phyloP scores from a whole-genome alignment of 345 rosid species.

The Heritiera fomes region DNA sequence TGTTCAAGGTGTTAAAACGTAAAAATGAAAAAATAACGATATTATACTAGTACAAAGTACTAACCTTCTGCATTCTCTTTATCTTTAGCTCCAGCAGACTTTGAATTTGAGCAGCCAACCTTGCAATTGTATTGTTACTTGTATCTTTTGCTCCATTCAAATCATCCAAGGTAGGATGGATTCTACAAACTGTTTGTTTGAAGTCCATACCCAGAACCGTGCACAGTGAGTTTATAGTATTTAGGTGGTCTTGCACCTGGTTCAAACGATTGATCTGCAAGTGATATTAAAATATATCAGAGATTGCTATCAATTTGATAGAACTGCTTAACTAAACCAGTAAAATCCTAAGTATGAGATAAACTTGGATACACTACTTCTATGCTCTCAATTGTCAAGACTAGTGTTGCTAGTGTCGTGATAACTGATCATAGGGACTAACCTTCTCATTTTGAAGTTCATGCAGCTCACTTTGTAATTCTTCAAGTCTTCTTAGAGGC shows the following conservation, averaged over 20 bases:
- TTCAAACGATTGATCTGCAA: slow-evolving; percentile 50
- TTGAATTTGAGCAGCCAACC: slow-evolving; percentile 46
- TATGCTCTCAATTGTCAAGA: background rate
- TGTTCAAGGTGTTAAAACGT: background rate
- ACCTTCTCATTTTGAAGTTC: slow-evolving; percentile 68
- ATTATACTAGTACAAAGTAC: background rate
- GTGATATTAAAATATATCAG: slow-evolving; percentile 6
- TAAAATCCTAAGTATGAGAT: background rate
- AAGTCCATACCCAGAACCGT: slow-evolving; percentile 63
- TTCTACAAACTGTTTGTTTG: slow-evolving; percentile 35
- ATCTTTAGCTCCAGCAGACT: slow-evolving; percentile 50
- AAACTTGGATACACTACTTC: background rate
- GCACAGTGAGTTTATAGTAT: slow-evolving; percentile 48
- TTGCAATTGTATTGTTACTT: slow-evolving; percentile 47
- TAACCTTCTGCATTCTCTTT: slow-evolving; percentile 63
- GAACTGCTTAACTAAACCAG: background rate
- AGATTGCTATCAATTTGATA: background rate
- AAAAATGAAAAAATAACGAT: background rate
- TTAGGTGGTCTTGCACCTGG: slow-evolving; percentile 44
- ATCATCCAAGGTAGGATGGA: slow-evolving; percentile 50
- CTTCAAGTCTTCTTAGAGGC: slow-evolving; percentile 55
- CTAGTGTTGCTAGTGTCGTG: background rate
- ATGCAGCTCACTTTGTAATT: slow-evolving; percentile 39
- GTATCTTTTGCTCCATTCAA: slow-evolving; percentile 42
- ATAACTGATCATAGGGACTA: background rate